Evolutionary conservation across 495 filamentous ascomycete species (phyloP).

Genomic region (Penicillium ucsense): DNA sequence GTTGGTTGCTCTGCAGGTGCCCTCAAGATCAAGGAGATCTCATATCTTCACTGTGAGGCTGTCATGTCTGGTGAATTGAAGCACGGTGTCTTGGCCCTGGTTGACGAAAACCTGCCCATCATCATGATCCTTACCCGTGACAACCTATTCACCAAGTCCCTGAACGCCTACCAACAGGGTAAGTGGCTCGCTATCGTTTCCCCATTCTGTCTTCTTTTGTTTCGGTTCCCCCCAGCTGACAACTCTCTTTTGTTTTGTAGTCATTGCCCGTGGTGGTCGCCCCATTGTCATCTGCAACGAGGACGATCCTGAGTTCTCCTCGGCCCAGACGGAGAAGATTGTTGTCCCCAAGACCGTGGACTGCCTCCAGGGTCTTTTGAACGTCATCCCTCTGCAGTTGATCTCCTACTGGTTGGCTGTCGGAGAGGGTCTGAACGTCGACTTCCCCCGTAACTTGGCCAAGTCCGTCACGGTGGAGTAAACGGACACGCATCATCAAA

Average conservation of each 20-base stretch:
- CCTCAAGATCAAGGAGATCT: constrained; percentile 99
- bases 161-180: constrained; percentile 98
- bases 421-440: constrained; percentile 88
- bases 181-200: constrained; percentile 16
- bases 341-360: constrained; percentile 95
- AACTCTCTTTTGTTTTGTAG: constrained; percentile 29
- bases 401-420: constrained; percentile 99
- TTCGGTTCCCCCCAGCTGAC: neutral
- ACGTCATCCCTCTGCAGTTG: constrained; percentile 94
- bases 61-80: constrained; percentile 99
- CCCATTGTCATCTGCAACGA: constrained; percentile 98
- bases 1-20: constrained; percentile 41
- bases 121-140: constrained; percentile 99
- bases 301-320: constrained; percentile 77
- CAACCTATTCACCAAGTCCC: constrained; percentile 88
- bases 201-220: neutral
- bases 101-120: constrained; percentile 96
- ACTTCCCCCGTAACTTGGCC: constrained; percentile 94
- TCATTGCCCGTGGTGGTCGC: constrained; percentile 85
- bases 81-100: constrained; percentile 92
- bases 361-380: constrained; percentile 88
- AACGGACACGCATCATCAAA: constrained; percentile 7
- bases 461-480: constrained; percentile 99
- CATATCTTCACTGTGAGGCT: constrained; percentile 97
- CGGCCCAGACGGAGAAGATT: constrained; percentile 86